Conservation (phyloP, 495 filamentous ascomycete species). For the Astrothelium subdiscretum region DNA sequence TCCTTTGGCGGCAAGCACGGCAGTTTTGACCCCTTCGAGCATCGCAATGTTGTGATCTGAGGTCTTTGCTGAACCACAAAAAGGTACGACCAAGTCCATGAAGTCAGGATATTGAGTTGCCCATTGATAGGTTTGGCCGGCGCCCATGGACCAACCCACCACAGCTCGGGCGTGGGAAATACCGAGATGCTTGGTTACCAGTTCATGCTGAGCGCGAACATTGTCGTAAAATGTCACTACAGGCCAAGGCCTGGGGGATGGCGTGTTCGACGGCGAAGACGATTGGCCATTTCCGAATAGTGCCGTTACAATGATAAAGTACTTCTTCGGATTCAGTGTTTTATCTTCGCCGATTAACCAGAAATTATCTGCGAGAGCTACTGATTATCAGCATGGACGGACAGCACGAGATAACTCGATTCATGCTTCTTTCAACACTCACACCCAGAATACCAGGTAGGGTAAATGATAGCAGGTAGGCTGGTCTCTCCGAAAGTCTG, state of each 20-base stretch:
- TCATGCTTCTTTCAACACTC: slow-evolving; percentile 9
- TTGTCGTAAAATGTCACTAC: slow-evolving; percentile 56
- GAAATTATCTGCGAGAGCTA: slow-evolving; percentile 49
- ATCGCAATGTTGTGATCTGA: slow-evolving; percentile 60
- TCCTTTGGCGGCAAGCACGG: slow-evolving; percentile 51
- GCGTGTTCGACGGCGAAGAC: slow-evolving; percentile 54
- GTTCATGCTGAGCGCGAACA: slow-evolving; percentile 52
- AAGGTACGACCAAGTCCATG: slow-evolving; percentile 53
- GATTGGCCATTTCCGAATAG: slow-evolving; percentile 66
- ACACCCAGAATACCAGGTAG: slow-evolving; percentile 59
- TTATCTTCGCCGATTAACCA: slow-evolving; percentile 56
- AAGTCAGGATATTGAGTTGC: slow-evolving; percentile 60
- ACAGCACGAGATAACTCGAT: background rate
- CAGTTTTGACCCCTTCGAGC: slow-evolving; percentile 57
- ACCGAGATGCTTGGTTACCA: slow-evolving; percentile 52
- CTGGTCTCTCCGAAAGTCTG: slow-evolving; percentile 55
- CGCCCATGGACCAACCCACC: slow-evolving; percentile 62
- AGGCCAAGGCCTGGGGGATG: slow-evolving; percentile 44
- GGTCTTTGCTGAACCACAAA: slow-evolving; percentile 57
- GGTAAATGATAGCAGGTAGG: slow-evolving; percentile 57
- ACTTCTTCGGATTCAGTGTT: slow-evolving; percentile 47
- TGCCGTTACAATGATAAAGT: slow-evolving; percentile 59
- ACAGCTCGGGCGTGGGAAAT: slow-evolving; percentile 52
- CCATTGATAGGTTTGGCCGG: slow-evolving; percentile 59
- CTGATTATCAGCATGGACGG: background rate